Evolutionary conservation across 768 basidiomycete species (phyloP).

Genomic region (Phlegmacium glaucopus): DNA sequence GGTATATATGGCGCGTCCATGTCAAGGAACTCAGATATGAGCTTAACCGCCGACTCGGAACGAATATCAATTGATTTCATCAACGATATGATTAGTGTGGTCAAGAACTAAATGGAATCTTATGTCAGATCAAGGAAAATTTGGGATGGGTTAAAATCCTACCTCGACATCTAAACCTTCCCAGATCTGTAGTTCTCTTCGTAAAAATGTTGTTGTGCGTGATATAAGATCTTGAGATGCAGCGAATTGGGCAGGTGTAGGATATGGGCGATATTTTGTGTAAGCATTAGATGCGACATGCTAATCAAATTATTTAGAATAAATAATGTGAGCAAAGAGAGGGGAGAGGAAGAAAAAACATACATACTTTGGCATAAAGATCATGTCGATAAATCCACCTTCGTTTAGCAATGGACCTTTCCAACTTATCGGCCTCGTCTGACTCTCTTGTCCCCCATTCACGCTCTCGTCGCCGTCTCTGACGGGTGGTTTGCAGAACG

Average conservation of each 20-base stretch:
- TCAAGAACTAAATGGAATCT: slow-evolving; percentile 64
- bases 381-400: slow-evolving; percentile 78
- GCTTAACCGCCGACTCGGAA: slow-evolving; percentile 79
- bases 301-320: slow-evolving; percentile 34
- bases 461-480: slow-evolving; percentile 39
- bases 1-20: slow-evolving; percentile 57
- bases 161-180: slow-evolving; percentile 87
- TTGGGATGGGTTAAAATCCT: slow-evolving; percentile 11
- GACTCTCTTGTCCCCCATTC: slow-evolving; percentile 56
- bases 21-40: slow-evolving; percentile 87
- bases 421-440: slow-evolving; percentile 67
- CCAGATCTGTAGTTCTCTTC: slow-evolving; percentile 89
- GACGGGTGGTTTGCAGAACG: slow-evolving; percentile 24
- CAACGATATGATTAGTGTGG: slow-evolving; percentile 82
- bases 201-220: slow-evolving; percentile 75
- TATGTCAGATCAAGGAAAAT: slow-evolving; percentile 8
- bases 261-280: slow-evolving; percentile 87
- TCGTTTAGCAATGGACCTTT: slow-evolving; percentile 68
- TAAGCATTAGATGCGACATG: slow-evolving; percentile 87
- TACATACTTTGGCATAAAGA: slow-evolving; percentile 84
- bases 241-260: slow-evolving; percentile 81
- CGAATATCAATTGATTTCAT: slow-evolving; percentile 94
- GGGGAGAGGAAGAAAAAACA: slow-evolving; percentile 8
- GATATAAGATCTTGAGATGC: slow-evolving; percentile 71
- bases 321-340: slow-evolving; percentile 6